phyloP scores from a whole-genome alignment of 139 green algal species.

The Chlorella vulgaris region DNA sequence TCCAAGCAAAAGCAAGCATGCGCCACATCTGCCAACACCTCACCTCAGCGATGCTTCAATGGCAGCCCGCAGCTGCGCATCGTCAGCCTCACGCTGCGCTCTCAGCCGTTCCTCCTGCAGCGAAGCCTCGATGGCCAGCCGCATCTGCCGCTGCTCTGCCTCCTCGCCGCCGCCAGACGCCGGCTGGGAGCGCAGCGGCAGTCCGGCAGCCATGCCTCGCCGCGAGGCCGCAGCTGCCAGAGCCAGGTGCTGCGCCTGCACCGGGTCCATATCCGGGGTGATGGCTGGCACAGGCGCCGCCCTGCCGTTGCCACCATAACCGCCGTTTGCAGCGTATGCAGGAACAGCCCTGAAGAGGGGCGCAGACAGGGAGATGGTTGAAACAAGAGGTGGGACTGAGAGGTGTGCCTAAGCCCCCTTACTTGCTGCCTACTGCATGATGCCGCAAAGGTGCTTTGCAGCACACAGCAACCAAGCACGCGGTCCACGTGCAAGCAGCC shows the following conservation, averaged over 20 bases:
- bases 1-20: not conserved
- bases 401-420: too few species aligned
- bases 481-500: too few species aligned
- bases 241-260: slow-evolving; percentile 32
- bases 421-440: too few species aligned
- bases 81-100: not conserved
- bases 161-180: not conserved
- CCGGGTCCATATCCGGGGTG: slow-evolving; percentile 3
- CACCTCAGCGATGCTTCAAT: slow-evolving; percentile 12
- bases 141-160: slow-evolving; percentile 26
- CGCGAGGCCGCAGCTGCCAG: slow-evolving; percentile 9
- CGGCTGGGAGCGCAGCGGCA: not conserved
- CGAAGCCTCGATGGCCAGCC: slow-evolving; percentile 30
- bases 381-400: too few species aligned
- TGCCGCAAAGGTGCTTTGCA: too few species aligned
- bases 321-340: not conserved
- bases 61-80: slow-evolving; percentile 14
- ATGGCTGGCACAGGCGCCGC: not conserved
- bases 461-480: too few species aligned
- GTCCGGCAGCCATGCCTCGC: not conserved
- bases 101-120: slow-evolving; percentile 27
- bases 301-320: not conserved
- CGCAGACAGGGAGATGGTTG: too few species aligned
- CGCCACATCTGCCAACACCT: not conserved
- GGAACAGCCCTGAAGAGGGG: too few species aligned